Percentiles rank a stretch among this genome's conserved stretches.
Evolutionary conservation across 495 filamentous ascomycete genomes (phyloP).

Genomic region (Immersiella caudata): DNA sequence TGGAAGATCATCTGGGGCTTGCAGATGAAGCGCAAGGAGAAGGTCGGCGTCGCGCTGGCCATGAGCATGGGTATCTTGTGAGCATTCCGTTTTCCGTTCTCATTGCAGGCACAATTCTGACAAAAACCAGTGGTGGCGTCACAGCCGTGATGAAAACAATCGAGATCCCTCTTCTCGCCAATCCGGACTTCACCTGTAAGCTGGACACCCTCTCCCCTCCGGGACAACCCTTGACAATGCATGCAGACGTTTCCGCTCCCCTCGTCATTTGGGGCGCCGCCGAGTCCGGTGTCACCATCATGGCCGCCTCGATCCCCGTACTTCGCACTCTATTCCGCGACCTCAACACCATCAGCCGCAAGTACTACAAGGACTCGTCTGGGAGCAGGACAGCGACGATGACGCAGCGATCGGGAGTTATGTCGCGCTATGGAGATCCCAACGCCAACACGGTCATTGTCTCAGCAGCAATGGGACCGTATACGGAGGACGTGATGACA

Average conservation of each 20-base stretch:
- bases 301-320: constrained; percentile 43
- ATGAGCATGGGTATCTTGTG: constrained; percentile 49
- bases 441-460: constrained; percentile 15
- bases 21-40: constrained; percentile 43
- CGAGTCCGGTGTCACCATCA: constrained; percentile 41
- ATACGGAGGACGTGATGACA: not conserved
- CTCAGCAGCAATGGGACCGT: not conserved
- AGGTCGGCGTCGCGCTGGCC: constrained; percentile 41
- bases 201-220: not conserved
- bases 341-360: constrained; percentile 19
- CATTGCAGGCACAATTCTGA: not conserved
- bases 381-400: constrained; percentile 18
- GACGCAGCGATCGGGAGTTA: constrained; percentile 9
- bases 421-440: not conserved
- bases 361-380: constrained; percentile 18
- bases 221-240: not conserved
- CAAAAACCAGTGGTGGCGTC: constrained; percentile 30
- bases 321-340: constrained; percentile 40
- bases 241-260: constrained; percentile 29
- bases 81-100: constrained; percentile 13
- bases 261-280: constrained; percentile 40
- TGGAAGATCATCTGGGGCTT: constrained; percentile 39
- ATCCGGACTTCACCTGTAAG: constrained; percentile 35
- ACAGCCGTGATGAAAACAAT: constrained; percentile 38
- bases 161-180: constrained; percentile 31